Evolutionary conservation across 2,329 filamentous ascomycete species (phyloP), one percentile per base, ranked within the genome.

Genomic region (Plectosphaerella sp.): DNA sequence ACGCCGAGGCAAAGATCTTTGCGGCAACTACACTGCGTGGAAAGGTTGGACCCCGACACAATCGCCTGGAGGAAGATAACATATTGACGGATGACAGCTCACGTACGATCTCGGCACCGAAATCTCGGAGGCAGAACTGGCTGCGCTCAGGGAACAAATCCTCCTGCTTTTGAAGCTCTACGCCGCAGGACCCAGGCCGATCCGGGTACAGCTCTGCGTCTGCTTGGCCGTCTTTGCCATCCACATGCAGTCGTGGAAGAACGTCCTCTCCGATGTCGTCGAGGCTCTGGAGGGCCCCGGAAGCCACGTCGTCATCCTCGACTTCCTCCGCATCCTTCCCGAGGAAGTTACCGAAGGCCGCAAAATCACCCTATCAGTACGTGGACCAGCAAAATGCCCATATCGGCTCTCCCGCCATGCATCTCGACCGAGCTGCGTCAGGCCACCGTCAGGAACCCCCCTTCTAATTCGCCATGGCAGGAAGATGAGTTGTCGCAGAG

Each of bases 261-360:
- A 97, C 68, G 94, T 97, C 50, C 76, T 99, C 57, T 79, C 83
- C 46, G 86, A 87, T 49, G 88, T 97, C 47, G 89, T 96, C 50
- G 80, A 85, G 52, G 82, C 89, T 43, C 82, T 97, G 52, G 83
- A 82, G 67, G 87, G 88, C 64, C 83, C 87, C 55, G 84, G 86
- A 65, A 91, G 88, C 67, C 84, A 94, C 63, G 84, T 91, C 59
- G 94, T 89, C 69, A 88, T 97, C 64, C 79, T 99, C 65, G 94
- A 99, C 71, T 99, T 99, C 71, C 80, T 99, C 59, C 91, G 91
- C 71, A 92, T 99, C 64, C 85, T 99, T 59, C 94, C 94, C 52
- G 94, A 99, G 79, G 94, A 99, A 81, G 94, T 99, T 67, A 97
- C 90, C 62, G 93, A 99, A 80, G 94, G 94, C 75, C 91, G 94